phyloP scores from a whole-genome alignment of 805 yeast genomes.

The Sugiyamaella boreocaroliniensis region DNA sequence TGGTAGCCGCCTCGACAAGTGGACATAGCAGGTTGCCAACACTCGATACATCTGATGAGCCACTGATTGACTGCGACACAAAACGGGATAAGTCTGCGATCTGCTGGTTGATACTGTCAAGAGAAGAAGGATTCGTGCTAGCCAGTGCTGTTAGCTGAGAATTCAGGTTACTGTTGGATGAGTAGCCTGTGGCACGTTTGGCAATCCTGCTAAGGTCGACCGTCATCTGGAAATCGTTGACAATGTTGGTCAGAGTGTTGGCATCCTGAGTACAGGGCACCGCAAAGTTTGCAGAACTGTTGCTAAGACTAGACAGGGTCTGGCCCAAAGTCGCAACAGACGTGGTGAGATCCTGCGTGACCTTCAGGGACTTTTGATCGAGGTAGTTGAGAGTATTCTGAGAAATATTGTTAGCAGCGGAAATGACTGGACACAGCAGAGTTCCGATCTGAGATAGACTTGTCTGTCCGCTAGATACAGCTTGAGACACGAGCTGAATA shows the following conservation, averaged over 20 bases:
- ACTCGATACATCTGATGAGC: not conserved
- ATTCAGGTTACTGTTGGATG: not conserved
- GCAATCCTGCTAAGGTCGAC: not conserved
- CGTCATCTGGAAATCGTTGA: not conserved
- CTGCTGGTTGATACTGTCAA: not conserved
- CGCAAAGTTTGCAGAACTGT: slow-evolving; percentile 1
- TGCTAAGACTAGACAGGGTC: not conserved
- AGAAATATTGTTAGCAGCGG: not conserved
- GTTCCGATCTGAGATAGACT: not conserved
- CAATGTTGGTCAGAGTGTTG: not conserved
- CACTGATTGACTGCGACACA: not conserved
- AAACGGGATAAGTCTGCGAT: not conserved
- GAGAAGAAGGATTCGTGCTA: not conserved
- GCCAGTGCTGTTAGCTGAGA: not conserved
- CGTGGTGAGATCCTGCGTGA: not conserved
- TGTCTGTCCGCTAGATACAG: not conserved
- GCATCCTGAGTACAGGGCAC: slow-evolving; percentile 1
- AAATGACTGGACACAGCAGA: not conserved
- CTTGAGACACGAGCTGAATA: not conserved
- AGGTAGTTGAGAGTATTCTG: not conserved
- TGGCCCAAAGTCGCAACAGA: slow-evolving; percentile 3
- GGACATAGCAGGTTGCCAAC: slow-evolving; percentile 6
- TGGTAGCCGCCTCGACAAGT: not conserved
- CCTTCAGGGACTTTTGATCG: not conserved
- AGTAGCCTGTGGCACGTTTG: not conserved